phyloP scores from a whole-genome alignment of 352 stramenopile species.

The Phytophthora tubulina region DNA sequence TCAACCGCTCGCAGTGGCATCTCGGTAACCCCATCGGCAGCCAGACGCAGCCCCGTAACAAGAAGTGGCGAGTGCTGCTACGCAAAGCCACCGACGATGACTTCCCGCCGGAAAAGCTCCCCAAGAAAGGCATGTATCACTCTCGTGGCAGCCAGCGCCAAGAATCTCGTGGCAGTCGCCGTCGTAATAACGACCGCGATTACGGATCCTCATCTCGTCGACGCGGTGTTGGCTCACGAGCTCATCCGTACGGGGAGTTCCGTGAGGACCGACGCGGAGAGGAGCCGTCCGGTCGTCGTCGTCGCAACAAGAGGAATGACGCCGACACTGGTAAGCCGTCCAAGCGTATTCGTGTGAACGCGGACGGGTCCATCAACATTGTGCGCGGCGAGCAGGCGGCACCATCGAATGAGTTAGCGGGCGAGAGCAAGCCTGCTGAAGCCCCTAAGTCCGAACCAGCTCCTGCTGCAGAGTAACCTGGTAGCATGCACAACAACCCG shows the following conservation, averaged over 20 bases:
- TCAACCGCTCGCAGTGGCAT: constrained; percentile 77
- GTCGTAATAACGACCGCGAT: constrained; percentile 38
- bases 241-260: constrained; percentile 58
- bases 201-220: constrained; percentile 47
- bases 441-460: constrained; percentile 28
- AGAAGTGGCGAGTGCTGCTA: constrained; percentile 79
- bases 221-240: constrained; percentile 28
- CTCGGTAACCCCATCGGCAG: constrained; percentile 64
- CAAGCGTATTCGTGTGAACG: constrained; percentile 66
- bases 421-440: constrained; percentile 25
- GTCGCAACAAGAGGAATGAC: constrained; percentile 36
- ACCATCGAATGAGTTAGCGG: constrained; percentile 4
- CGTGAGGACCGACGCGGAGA: constrained; percentile 46
- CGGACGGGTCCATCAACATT: constrained; percentile 71
- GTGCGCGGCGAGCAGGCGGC: constrained; percentile 42
- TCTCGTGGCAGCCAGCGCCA: constrained; percentile 50
- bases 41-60: constrained; percentile 55
- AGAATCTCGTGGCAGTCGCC: constrained; percentile 28
- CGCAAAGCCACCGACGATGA: constrained; percentile 79
- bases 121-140: constrained; percentile 75
- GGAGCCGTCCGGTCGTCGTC: constrained; percentile 32
- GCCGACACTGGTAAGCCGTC: constrained; percentile 58
- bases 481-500: constrained; percentile 6
- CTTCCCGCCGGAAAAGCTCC: constrained; percentile 81
- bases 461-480: constrained; percentile 32